A percentile compares a stretch with the other conserved stretches of the same genome.
Conservation (phyloP, 257 asterid genomes). For the Solanum raphanifolium region DNA sequence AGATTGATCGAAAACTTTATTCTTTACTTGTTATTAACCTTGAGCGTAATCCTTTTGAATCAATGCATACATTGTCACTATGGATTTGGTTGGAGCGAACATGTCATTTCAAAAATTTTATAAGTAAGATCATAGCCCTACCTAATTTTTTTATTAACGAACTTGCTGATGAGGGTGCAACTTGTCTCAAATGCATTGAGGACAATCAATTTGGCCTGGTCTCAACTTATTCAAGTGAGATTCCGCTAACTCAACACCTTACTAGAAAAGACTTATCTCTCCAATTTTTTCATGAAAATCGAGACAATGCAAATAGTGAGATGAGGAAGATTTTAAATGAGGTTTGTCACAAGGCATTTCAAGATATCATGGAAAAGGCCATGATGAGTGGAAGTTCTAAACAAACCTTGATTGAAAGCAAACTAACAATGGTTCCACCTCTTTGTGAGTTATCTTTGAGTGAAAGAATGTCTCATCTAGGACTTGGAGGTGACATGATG, state of each 20-base stretch:
- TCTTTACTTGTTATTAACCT: slow-evolving; percentile 37
- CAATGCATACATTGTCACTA: slow-evolving; percentile 38
- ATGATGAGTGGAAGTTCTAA: slow-evolving; percentile 5
- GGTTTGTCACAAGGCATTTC: slow-evolving; percentile 25
- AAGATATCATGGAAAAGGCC: slow-evolving; percentile 35
- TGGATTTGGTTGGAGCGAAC: slow-evolving; percentile 53
- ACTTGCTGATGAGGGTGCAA: slow-evolving; percentile 47
- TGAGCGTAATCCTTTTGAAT: slow-evolving; percentile 35
- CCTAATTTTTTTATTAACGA: slow-evolving; percentile 16
- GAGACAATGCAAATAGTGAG: background rate
- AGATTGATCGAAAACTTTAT: slow-evolving; percentile 42
- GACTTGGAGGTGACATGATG: background rate
- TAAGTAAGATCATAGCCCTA: slow-evolving; percentile 21
- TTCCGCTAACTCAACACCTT: slow-evolving; percentile 32
- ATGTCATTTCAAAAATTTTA: slow-evolving; percentile 9
- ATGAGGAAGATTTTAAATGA: slow-evolving; percentile 9
- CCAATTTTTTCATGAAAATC: slow-evolving; percentile 16
- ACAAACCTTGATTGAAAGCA: background rate
- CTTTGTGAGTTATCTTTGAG: background rate
- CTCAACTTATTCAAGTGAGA: slow-evolving; percentile 8
- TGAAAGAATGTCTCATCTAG: slow-evolving; percentile 7
- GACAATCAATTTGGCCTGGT: background rate
- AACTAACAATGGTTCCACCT: background rate
- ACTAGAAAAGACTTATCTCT: slow-evolving; percentile 20
- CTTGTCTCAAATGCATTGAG: slow-evolving; percentile 29